Base-by-base conservation (phyloP, 148 eudicot genomes). In the Beta vulgaris region DNA sequence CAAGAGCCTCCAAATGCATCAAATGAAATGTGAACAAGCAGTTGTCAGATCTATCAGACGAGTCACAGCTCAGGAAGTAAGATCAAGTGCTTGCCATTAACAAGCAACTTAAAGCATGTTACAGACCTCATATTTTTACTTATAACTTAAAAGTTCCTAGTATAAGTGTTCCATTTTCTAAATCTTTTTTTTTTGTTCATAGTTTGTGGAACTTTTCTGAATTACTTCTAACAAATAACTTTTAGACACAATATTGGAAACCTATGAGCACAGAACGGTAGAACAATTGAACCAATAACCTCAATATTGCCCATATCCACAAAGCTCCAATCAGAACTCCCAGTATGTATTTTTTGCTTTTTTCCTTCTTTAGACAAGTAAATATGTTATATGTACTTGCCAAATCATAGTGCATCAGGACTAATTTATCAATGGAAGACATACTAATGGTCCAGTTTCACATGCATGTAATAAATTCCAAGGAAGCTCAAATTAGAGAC, bases 401-500 rank as follows among this genome's bases (percentile, higher is more conserved):
- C n/a, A n/a, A n/a, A n/a, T 39, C 44, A 36, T 39, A 25, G 25
- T 72, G 43, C 32, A 36, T 72, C 16, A 26, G 0, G 48, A 25
- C 23, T 16, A 6, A 28, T 25, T 57, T 28, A 55, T 25, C 25
- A 39, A 29, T 14, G 13, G 21, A 36, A 7, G 32, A 25, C 35
- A 72, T 0, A 0, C 36, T 36, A 3, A 37, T 37, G 21, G 46
- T 71, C 74, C 13, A 57, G 32, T 37, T 13, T 23, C 21, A 35
- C 59, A 51, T 35, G 59, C 13, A 48, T 39, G 49, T 6, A 71
- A 46, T 28, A 69, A 18, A 35, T 46, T 69, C 55, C 65, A 68
- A 13, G 57, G 19, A 58, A 49, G 19, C 26, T 4, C 32, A 57
- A 25, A 5, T 35, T 12, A 59, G 18, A 46, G 51, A 21, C 34